phyloP scores from a whole-genome alignment of 2,329 filamentous ascomycete species.

The Phialophora expanda region DNA sequence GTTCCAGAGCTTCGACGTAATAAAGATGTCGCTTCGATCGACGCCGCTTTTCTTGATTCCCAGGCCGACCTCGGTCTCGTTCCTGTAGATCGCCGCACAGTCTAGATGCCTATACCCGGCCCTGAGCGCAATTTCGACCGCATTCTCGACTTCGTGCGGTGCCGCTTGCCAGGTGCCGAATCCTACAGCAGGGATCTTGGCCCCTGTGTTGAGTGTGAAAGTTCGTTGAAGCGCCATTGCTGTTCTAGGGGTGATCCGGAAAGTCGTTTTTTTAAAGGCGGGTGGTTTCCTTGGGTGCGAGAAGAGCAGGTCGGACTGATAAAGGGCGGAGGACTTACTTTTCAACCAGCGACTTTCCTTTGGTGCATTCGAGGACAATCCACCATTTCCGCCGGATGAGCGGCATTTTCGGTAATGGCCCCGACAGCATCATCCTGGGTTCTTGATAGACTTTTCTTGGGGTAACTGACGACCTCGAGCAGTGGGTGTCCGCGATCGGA shows the following conservation, averaged over 20 bases:
- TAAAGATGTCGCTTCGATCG: constrained; percentile 78
- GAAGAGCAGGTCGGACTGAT: not conserved
- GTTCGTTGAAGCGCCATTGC: constrained; percentile 31
- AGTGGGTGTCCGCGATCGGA: not conserved
- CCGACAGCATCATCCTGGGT: not conserved
- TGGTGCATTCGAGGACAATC: not conserved
- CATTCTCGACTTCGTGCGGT: constrained; percentile 37
- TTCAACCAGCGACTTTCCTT: not conserved
- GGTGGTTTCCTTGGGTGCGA: not conserved
- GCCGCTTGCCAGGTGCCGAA: constrained; percentile 69
- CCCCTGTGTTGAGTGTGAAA: constrained; percentile 46
- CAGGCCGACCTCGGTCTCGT: constrained; percentile 81
- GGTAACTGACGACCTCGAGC: not conserved
- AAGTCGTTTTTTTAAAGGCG: too few relatives aligned
- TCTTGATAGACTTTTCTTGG: not conserved
- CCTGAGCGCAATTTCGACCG: constrained; percentile 57
- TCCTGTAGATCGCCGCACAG: constrained; percentile 59
- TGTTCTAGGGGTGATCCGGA: not conserved
- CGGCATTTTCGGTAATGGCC: not conserved
- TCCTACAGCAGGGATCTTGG: constrained; percentile 63
- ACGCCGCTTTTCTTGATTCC: constrained; percentile 75
- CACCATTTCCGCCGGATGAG: not conserved
- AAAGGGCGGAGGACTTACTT: not conserved
- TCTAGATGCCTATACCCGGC: constrained; percentile 61
- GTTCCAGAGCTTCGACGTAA: constrained; percentile 85